Base-by-base conservation (phyloP, 2,329 filamentous ascomycete species). In the Aspergillus ruber region DNA sequence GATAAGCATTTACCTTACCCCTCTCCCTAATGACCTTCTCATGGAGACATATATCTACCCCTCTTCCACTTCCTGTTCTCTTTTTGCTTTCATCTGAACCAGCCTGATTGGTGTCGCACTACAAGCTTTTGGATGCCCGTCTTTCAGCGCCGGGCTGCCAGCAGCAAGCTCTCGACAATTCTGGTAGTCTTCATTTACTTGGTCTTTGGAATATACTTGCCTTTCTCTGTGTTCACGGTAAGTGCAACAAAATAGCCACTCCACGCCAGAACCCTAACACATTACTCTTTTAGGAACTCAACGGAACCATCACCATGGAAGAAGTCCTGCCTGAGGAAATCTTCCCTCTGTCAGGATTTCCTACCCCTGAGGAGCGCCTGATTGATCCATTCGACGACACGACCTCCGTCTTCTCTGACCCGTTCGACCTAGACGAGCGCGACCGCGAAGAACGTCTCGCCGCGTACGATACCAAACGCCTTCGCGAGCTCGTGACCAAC, bases 401-500 rank as follows among this genome's bases (percentile, higher is more conserved):
- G 13, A 9, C 33, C 33, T 35, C 33, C 1, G 15, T 9, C 15
- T 17, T n/a, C 8, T 35, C 33, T n/a, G 33, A 35, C 6, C 33
- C 33, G 3, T 35, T 35, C 33, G 33, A 35, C n/a, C 33, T 35
- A 17, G 33, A 35, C 33, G 33, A 35, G 5, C 15, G 15, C n/a
- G 33, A 35, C 33, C 33, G 33, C 33, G 33, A 35, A 17, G 33
- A 35, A 35, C 33, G 33, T 17, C 13, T 35, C 15, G 33, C 33
- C 33, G 33, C 33, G 8, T 17, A 35, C 15, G 33, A 35, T 4
- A 17, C 33, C 33, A 6, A 35, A n/a, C 33, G 33, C 13, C 33
- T 35, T 6, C n/a, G 33, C 13, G 33, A 35, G 33, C 33, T 35
- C 36, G 51, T 55, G 35, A 42, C 36, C 17, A 43, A 50, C 6